These are phyloP conservation scores for Cladosporium velox DNA, from an alignment of 2,329 filamentous ascomycete species.

Conservation along the genomic window DNA sequence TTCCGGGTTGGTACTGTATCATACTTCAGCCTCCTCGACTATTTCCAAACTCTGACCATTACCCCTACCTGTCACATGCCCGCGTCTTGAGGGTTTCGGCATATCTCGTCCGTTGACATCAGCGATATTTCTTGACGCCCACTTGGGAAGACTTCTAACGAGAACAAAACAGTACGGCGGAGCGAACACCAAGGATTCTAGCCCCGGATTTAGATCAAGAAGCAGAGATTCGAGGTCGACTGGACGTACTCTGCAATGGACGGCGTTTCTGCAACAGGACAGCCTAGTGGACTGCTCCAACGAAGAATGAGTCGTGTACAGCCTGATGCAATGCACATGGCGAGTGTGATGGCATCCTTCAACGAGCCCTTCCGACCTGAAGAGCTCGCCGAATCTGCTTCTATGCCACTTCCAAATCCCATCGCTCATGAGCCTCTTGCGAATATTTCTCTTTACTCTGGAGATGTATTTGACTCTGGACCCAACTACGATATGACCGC, in stretches of 20 bases:
- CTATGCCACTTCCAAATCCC: neutral
- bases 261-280: neutral
- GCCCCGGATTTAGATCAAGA: neutral
- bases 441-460: slow-evolving; percentile 26
- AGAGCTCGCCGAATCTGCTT: slow-evolving; percentile 23
- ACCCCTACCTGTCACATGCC: slow-evolving; percentile 10
- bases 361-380: slow-evolving; percentile 34
- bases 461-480: slow-evolving; percentile 27
- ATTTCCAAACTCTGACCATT: neutral
- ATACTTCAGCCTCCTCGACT: slow-evolving; percentile 5
- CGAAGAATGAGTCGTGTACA: slow-evolving; percentile 21
- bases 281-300: neutral
- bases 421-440: neutral
- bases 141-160: neutral
- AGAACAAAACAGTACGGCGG: neutral
- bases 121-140: neutral
- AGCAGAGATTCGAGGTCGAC: neutral
- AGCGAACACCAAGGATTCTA: neutral
- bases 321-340: slow-evolving; percentile 30
- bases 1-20: neutral
- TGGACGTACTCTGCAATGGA: neutral
- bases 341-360: slow-evolving; percentile 33
- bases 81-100: neutral
- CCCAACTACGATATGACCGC: slow-evolving; percentile 16
- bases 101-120: neutral